Base-by-base conservation (phyloP, 495 filamentous ascomycete genomes). In the Rusavskia elegans region DNA sequence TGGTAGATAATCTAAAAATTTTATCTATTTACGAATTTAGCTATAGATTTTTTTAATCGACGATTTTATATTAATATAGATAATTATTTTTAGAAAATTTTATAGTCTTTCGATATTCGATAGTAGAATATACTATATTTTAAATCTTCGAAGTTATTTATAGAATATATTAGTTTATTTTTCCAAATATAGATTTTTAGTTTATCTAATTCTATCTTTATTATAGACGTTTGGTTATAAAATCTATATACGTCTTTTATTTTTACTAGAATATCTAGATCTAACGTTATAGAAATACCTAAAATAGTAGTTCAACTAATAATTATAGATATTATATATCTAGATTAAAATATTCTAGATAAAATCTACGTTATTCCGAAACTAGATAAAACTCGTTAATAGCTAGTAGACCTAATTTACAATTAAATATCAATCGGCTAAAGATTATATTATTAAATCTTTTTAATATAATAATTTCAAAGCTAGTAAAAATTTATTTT, bases 401-500 rank as follows among this genome's bases (percentile, higher is more conserved):
- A 52, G 32, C 45, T 45, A 42, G 30, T 52, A 53, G 30, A 37
- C 44, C 19, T 51, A 55, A 45, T 19, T 52, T 52, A 52, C 45
- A 45, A 44, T 27, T 54, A 32, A 30, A 51, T 17, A 23, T 38
- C 13, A 35, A 4, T 8, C 42, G 14, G 13, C 13, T 40, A 40
- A 40, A 16, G 13, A 40, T 16, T 40, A 40, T 40, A 40, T 14
- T 30, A 38, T 45, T 51, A 51, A 30, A 32, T 17, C 50, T 46
- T 35, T 50, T 19, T n/a, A 40, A 40, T 3, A 11, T 51, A 51
- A 44, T 25, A 51, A 51, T 55, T 55, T 55, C 44, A 51, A 25
- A 30, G 32, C 42, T 57, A 50, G 40, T 55, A 55, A 50, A 27
- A 17, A 57, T 57, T 36, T 29, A 57, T 51, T 56, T 46, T 39